A percentile compares a stretch with the other conserved stretches of the same genome.
Conservation (phyloP, 768 basidiomycete genomes). For the Psilocybe cyanescens region DNA sequence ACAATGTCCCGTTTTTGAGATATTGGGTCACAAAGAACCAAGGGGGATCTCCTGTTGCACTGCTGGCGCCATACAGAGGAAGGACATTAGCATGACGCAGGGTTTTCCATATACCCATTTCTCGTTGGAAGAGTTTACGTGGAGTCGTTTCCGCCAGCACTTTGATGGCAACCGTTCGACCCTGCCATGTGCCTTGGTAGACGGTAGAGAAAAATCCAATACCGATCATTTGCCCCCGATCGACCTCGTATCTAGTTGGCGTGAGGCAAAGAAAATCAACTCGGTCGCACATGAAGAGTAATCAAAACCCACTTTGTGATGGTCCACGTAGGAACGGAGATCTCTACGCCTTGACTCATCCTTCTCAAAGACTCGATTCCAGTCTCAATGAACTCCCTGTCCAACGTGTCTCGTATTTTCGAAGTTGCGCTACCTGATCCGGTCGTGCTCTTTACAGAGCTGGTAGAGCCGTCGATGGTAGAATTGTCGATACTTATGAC, state of each 20-base stretch:
- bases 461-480: slow-evolving; percentile 22
- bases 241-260: slow-evolving; percentile 66
- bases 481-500: slow-evolving; percentile 29
- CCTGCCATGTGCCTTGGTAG: slow-evolving; percentile 76
- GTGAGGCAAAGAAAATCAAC: too few relatives aligned
- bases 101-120: slow-evolving; percentile 73
- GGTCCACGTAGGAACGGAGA: slow-evolving; percentile 70
- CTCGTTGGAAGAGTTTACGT: slow-evolving; percentile 65
- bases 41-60: slow-evolving; percentile 67
- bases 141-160: slow-evolving; percentile 66
- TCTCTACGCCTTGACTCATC: slow-evolving; percentile 48
- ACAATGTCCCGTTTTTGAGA: slow-evolving; percentile 65
- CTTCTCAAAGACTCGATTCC: slow-evolving; percentile 73
- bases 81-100: slow-evolving; percentile 74
- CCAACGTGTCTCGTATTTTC: slow-evolving; percentile 51
- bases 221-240: slow-evolving; percentile 69
- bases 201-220: slow-evolving; percentile 79
- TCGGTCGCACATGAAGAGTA: neutral
- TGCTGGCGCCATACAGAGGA: slow-evolving; percentile 78
- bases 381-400: slow-evolving; percentile 71
- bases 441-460: slow-evolving; percentile 3
- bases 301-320: slow-evolving; percentile 58
- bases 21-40: slow-evolving; percentile 85
- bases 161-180: slow-evolving; percentile 71
- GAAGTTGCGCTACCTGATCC: slow-evolving; percentile 19